Evolutionary conservation across 495 filamentous ascomycete species (phyloP), one percentile per base, ranked within the genome.

Genomic region (Articulospora tetracladia): DNA sequence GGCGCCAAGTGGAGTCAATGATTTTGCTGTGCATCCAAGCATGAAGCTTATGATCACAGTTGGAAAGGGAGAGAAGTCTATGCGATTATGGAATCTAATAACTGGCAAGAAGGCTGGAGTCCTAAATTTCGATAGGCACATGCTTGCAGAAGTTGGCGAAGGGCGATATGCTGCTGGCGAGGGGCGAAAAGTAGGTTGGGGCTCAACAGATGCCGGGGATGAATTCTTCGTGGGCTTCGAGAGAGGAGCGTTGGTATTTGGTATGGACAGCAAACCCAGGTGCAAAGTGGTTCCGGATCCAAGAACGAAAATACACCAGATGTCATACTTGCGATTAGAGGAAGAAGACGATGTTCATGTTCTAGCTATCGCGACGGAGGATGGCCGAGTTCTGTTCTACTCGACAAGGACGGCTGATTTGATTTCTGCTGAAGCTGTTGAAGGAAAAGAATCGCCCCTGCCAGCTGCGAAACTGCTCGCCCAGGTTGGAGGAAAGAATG

Each of bases 1-100:
- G 13, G 82, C 85, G n/a, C 92, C 93, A 1, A 79, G 86, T n/a
- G 94, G 94, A 13, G 83, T 99, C 48, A 98, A 96, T 67, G 92
- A 92, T 69, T 91, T 98, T 75, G 92, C 95, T 12, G 86, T 98
- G 3, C 95, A 99, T 67, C 95, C 94, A 2, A 92, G 88, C 73
- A 90, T 92, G 82, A 98, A 97, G 76, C 81, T 99, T 55, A 94
- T 97, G 86, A 80, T 99, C 49, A 92, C 84, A 66, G 92, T 98
- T 3, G 86, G 89, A 26, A 89, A 86, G 60, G 92, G 92, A 41
- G 95, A 98, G 77, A 82, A 84, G 55, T 92, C 85, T 66, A 92
- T 99, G 89, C 77, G 94, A 62, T 75, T 98, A 61, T 99, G 94
- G 94, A 98, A 99, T 67, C 68, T 99, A 52, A 91, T 97, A 66